phyloP scores from a whole-genome alignment of 2,329 filamentous ascomycete genomes.

The Cercospora janseana region DNA sequence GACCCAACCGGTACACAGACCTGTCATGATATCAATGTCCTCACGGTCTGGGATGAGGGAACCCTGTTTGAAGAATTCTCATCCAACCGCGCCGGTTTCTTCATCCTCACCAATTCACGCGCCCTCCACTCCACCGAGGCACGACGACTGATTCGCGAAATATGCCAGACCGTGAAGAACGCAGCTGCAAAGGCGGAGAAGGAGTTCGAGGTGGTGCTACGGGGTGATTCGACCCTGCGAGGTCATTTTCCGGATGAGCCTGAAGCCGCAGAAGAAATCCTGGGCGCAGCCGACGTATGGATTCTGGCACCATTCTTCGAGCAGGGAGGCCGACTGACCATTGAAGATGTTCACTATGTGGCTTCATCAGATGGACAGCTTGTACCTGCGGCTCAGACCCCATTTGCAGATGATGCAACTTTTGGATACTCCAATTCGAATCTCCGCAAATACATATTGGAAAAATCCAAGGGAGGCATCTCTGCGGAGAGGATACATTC shows the following conservation, averaged over 20 bases:
- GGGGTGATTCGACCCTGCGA: conserved; percentile 57
- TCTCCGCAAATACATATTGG: conserved; percentile 52
- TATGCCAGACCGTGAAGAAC: conserved; percentile 51
- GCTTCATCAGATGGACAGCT: conserved; percentile 52
- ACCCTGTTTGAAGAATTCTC: conserved; percentile 49
- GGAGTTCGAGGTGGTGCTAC: conserved; percentile 55
- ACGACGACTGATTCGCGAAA: conserved; percentile 48
- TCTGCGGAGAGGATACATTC: conserved; percentile 42
- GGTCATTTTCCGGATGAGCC: conserved; percentile 58
- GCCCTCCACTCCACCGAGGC: conserved; percentile 54
- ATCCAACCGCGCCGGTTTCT: conserved; percentile 48
- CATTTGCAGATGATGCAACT: conserved; percentile 57
- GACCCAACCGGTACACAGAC: conserved; percentile 55
- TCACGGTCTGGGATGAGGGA: conserved; percentile 53
- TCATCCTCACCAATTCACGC: conserved; percentile 60
- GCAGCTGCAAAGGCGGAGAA: conserved; percentile 45
- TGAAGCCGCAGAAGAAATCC: conserved; percentile 44
- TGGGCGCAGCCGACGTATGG: conserved; percentile 54
- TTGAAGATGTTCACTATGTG: conserved; percentile 59
- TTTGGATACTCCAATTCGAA: conserved; percentile 59
- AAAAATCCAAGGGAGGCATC: conserved; percentile 52
- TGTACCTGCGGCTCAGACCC: conserved; percentile 54
- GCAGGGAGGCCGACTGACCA: conserved; percentile 58
- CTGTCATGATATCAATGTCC: conserved; percentile 55
- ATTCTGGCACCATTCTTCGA: conserved; percentile 59